A percentile compares a stretch with the other conserved stretches of the same genome.
Conservation (phyloP, 495 filamentous ascomycete genomes). For the Penicillium macrosclerotiorum region DNA sequence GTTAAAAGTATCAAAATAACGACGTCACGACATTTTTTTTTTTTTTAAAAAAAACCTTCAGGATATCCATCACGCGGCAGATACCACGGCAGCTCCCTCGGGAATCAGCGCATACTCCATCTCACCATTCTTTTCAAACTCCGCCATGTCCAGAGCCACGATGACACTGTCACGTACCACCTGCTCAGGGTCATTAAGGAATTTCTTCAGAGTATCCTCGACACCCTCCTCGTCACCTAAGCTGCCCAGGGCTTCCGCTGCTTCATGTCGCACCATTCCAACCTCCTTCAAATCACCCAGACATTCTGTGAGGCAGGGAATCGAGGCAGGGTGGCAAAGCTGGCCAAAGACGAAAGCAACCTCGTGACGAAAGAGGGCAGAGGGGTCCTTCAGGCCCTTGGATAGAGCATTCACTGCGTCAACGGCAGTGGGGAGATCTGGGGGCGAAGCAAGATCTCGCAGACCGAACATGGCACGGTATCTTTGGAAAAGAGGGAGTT, state of each 20-base stretch:
- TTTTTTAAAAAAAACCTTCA: conserved; percentile 15
- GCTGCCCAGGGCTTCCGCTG: conserved; percentile 95
- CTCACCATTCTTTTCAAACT: conserved; percentile 88
- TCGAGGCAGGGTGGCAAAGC: conserved; percentile 90
- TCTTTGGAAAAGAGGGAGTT: conserved; percentile 78
- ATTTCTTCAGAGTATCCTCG: conserved; percentile 76
- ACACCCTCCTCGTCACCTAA: conserved; percentile 92
- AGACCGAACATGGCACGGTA: conserved; percentile 98
- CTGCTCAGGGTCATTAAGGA: conserved; percentile 84
- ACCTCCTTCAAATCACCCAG: conserved; percentile 76
- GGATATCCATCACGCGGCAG: conserved; percentile 36
- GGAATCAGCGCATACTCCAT: conserved; percentile 89
- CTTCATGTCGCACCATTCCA: conserved; percentile 97
- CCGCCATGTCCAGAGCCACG: conserved; percentile 96
- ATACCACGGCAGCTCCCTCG: conserved; percentile 41
- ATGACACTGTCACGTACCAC: conserved; percentile 93
- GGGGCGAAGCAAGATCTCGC: conserved; percentile 87
- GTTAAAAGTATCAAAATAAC: conserved; percentile 31
- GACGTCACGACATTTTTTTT: conserved; percentile 29
- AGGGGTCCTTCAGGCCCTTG: conserved; percentile 80
- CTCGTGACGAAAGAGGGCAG: conserved; percentile 95
- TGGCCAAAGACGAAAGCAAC: conserved; percentile 98
- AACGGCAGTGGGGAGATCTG: conserved; percentile 81
- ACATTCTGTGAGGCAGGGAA: conserved; percentile 78
- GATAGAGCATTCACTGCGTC: conserved; percentile 81